Conservation (phyloP, 208 protist species). For the Borovskyia barvae region DNA sequence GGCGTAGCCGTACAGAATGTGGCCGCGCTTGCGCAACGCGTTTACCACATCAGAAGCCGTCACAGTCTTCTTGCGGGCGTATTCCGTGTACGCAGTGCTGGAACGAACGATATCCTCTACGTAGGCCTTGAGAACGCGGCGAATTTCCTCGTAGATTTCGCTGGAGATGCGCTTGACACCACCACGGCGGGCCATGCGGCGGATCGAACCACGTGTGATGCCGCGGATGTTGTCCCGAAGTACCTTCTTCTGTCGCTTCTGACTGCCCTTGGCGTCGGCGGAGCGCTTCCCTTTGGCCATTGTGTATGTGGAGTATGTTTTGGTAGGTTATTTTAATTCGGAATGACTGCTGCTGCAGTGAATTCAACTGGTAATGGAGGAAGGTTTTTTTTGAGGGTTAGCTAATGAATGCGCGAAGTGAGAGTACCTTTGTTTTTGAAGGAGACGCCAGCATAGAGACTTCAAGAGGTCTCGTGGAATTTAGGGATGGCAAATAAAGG, state of each 20-base stretch:
- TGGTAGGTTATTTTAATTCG: too few species aligned
- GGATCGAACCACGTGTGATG: constrained; percentile 85
- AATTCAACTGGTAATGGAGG: too few species aligned
- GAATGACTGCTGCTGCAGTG: too few species aligned
- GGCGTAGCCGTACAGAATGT: constrained; percentile 90
- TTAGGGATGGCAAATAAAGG: too few species aligned
- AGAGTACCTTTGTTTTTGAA: too few species aligned
- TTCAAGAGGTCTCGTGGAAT: too few species aligned
- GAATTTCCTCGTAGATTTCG: constrained; percentile 69
- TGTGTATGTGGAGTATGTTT: constrained; percentile 4
- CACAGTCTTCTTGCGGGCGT: constrained; percentile 80
- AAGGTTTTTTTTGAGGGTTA: too few species aligned
- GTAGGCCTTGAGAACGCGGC: constrained; percentile 80
- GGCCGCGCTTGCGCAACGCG: constrained; percentile 84
- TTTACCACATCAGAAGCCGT: constrained; percentile 87
- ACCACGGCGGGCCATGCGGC: constrained; percentile 89
- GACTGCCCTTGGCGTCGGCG: constrained; percentile 62
- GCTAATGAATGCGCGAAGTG: too few species aligned
- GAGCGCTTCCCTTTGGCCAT: constrained; percentile 83
- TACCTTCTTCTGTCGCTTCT: constrained; percentile 87
- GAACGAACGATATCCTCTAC: constrained; percentile 84
- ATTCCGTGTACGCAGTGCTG: constrained; percentile 84
- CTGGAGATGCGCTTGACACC: constrained; percentile 90
- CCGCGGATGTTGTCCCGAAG: constrained; percentile 85
- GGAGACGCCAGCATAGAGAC: too few species aligned